Evolutionary conservation across 495 filamentous ascomycete genomes (phyloP), one percentile per base, ranked within the genome.

Genomic region (Trichoderma gamsii): DNA sequence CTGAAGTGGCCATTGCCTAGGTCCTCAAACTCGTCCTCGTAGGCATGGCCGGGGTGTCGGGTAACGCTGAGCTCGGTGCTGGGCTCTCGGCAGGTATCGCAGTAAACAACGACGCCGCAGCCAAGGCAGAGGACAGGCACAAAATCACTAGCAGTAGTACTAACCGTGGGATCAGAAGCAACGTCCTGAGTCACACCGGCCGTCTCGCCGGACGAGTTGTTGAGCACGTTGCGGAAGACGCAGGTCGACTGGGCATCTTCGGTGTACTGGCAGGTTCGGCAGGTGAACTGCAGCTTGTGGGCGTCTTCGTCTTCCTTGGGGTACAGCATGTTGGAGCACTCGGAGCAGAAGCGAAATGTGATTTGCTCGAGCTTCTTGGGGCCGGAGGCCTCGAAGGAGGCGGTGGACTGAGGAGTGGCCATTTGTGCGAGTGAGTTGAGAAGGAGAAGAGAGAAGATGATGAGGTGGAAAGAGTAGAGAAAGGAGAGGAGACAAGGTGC

Each of bases 321-420:
- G 77, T 97, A 98, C 66, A 99, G 83, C 87, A 99, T 90, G 84
- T 99, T 99, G 72, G 92, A 95, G 80, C 95, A 99, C 84, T 99
- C 95, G 68, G 91, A 89, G 81, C 95, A 99, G 85, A 99, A 99
- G 69, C 90, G 88, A 82, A 98, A 98, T 43, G 92, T 90, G 75
- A 97, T 90, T 77, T 93, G 92, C 74, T 93, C 90, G 67, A 80
- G 78, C 43, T 76, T 83, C 76, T 86, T 88, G 71, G 69, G 69
- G 41, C 85, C 83, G 65, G 81, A 83, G 72, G 78, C 80, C 5
- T 69, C 65, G 41, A 72, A 72, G 65, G 71, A 73, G 38, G 80
- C 76, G 71, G 84, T 83, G 25, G 88, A 82, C 51, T 85, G 80
- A 29, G 81, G 89, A 41, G 88, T 88, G 23, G 88, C 85, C 81